Percentiles rank a stretch among this genome's conserved stretches.
Evolutionary conservation across 768 basidiomycete genomes (phyloP).

Genomic region (Leccinellum luteum): DNA sequence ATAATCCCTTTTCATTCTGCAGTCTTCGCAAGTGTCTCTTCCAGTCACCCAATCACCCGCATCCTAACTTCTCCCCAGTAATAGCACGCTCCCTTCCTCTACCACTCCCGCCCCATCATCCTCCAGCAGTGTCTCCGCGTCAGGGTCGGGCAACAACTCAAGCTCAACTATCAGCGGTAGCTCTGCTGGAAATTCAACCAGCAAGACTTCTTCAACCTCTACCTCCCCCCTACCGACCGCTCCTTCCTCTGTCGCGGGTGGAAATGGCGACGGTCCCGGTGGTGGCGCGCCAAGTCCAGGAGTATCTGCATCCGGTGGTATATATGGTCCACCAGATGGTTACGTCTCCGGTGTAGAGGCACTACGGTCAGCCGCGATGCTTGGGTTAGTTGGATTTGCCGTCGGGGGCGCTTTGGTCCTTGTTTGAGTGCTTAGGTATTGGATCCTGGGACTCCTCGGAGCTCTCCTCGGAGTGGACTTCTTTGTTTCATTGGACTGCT

Average conservation of each 20-base stretch:
- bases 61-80: constrained; percentile 40
- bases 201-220: constrained; percentile 15
- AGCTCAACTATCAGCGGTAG: constrained; percentile 17
- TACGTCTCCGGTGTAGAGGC: constrained; percentile 58
- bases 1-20: background rate
- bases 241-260: constrained; percentile 51
- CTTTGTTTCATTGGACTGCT: constrained; percentile 18
- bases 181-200: constrained; percentile 30
- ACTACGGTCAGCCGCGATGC: constrained; percentile 45
- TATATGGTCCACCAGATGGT: constrained; percentile 65
- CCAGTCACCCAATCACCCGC: constrained; percentile 22
- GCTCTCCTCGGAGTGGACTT: constrained; percentile 13
- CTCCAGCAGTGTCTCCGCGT: constrained; percentile 19
- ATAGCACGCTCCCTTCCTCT: constrained; percentile 40
- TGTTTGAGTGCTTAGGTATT: constrained; percentile 31
- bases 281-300: constrained; percentile 59
- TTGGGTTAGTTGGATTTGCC: constrained; percentile 43
- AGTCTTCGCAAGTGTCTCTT: constrained; percentile 41
- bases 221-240: constrained; percentile 49
- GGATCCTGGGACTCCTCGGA: constrained; percentile 8
- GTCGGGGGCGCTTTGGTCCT: constrained; percentile 49
- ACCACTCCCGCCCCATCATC: constrained; percentile 43
- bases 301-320: constrained; percentile 38
- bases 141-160: constrained; percentile 23
- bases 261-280: constrained; percentile 40